Percentiles rank a stretch among this genome's conserved stretches.
Evolutionary conservation across 2,329 filamentous ascomycete genomes (phyloP).

Genomic region (Colletotrichum brevisporum): DNA sequence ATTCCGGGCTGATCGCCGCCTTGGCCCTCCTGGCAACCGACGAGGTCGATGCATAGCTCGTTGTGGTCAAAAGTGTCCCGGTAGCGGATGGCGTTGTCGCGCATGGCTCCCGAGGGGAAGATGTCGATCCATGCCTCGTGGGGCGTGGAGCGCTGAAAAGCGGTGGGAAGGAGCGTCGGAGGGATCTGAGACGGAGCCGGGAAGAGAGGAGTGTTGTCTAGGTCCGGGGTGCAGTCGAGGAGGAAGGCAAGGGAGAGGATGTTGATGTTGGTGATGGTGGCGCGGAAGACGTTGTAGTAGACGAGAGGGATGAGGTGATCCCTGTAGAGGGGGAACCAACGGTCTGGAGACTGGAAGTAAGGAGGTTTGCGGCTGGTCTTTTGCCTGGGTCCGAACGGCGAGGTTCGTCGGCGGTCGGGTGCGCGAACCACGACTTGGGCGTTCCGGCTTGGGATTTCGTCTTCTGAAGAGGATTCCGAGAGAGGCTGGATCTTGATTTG

Average conservation of each 20-base stretch:
- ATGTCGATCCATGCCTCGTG: constrained; percentile 51
- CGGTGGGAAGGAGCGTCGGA: constrained; percentile 44
- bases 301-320: constrained; percentile 53
- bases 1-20: constrained; percentile 26
- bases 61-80: constrained; percentile 21
- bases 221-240: constrained; percentile 37
- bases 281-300: constrained; percentile 55
- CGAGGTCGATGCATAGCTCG: constrained; percentile 27
- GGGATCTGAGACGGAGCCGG: constrained; percentile 40
- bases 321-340: constrained; percentile 43
- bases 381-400: background rate
- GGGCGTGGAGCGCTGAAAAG: constrained; percentile 42
- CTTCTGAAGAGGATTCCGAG: background rate
- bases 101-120: constrained; percentile 47
- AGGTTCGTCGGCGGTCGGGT: background rate
- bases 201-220: constrained; percentile 43
- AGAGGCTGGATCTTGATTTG: background rate
- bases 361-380: constrained; percentile 9
- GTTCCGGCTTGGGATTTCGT: background rate
- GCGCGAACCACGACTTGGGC: background rate
- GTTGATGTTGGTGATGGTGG: constrained; percentile 49
- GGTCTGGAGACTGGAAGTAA: background rate
- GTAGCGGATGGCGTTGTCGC: constrained; percentile 46
- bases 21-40: constrained; percentile 17
- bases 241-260: constrained; percentile 47